Percentiles rank a stretch among this genome's conserved stretches.
These are phyloP conservation scores for Lichtheimia ramosa DNA, from an alignment of 371 early-diverging fungal genomes.

Conservation along the genomic window DNA sequence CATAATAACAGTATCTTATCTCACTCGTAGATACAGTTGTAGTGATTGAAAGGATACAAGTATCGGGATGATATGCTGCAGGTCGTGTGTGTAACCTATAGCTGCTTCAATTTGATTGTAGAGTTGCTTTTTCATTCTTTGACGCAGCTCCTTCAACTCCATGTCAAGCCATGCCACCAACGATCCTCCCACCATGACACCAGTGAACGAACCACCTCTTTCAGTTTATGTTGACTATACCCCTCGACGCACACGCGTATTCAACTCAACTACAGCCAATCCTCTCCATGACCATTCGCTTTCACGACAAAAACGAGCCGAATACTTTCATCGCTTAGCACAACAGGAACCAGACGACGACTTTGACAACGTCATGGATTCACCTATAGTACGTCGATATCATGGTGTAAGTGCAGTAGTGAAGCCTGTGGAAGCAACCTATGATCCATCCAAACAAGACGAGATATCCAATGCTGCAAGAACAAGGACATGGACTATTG, in stretches of 20 bases:
- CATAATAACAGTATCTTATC: too few species aligned
- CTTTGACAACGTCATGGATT: slow-evolving; percentile 34
- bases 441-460: background rate
- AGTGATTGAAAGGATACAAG: too few species aligned
- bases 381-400: slow-evolving; percentile 36
- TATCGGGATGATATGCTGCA: too few species aligned
- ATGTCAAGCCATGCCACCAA: too few species aligned
- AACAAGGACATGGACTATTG: slow-evolving; percentile 64
- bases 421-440: slow-evolving; percentile 2
- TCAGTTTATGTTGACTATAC: slow-evolving; percentile 48
- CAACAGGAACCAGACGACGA: slow-evolving; percentile 6
- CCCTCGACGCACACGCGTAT: slow-evolving; percentile 25
- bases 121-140: too few species aligned
- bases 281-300: slow-evolving; percentile 9
- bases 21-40: too few species aligned
- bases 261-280: background rate
- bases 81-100: too few species aligned
- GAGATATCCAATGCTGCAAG: background rate
- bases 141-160: too few species aligned
- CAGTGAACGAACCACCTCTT: slow-evolving; percentile 7
- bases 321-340: slow-evolving; percentile 35
- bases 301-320: slow-evolving; percentile 25
- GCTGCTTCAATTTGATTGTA: too few species aligned
- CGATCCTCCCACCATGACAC: too few species aligned
- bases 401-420: slow-evolving; percentile 28